Percentiles rank a stretch among this genome's conserved stretches.
phyloP scores from a whole-genome alignment of 768 basidiomycete genomes.

The Omphalotus guepiniiformis region DNA sequence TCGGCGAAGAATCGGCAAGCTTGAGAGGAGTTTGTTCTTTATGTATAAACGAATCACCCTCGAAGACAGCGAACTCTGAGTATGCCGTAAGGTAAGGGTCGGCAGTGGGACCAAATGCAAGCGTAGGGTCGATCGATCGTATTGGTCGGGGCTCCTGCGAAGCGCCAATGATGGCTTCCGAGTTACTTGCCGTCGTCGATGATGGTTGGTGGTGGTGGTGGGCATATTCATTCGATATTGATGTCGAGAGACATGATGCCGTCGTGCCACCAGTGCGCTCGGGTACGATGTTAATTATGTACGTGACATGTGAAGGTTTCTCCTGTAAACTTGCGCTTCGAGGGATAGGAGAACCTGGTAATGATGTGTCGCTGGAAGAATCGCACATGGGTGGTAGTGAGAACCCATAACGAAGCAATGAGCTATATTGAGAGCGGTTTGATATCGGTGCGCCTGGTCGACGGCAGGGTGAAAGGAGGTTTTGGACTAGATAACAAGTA shows the following conservation, averaged over 20 bases:
- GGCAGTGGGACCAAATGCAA: constrained; percentile 52
- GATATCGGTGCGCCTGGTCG: constrained; percentile 3
- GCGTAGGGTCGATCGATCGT: constrained; percentile 58
- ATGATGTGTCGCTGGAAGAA: constrained; percentile 36
- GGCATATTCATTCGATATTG: too few relatives aligned
- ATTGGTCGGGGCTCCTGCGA: constrained; percentile 49
- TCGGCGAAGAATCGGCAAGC: constrained; percentile 18
- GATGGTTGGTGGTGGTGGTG: constrained; percentile 12
- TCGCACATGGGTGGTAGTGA: constrained; percentile 30
- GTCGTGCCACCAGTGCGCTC: constrained; percentile 15
- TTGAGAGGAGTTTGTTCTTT: constrained; percentile 23
- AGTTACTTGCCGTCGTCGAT: too few relatives aligned
- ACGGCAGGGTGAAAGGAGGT: constrained; percentile 12
- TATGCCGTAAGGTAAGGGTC: constrained; percentile 37
- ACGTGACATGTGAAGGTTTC: constrained; percentile 30
- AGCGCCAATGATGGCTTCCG: constrained; percentile 28
- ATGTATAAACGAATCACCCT: background rate
- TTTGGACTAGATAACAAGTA: constrained; percentile 5
- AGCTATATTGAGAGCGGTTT: constrained; percentile 16
- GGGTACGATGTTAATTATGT: constrained; percentile 42
- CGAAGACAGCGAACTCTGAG: background rate
- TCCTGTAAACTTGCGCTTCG: constrained; percentile 31
- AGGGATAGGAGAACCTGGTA: constrained; percentile 31
- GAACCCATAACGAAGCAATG: constrained; percentile 10
- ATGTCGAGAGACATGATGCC: constrained; percentile 13